phyloP scores from a whole-genome alignment of 2,329 filamentous ascomycete species.

The Amesomyces nigricolor region DNA sequence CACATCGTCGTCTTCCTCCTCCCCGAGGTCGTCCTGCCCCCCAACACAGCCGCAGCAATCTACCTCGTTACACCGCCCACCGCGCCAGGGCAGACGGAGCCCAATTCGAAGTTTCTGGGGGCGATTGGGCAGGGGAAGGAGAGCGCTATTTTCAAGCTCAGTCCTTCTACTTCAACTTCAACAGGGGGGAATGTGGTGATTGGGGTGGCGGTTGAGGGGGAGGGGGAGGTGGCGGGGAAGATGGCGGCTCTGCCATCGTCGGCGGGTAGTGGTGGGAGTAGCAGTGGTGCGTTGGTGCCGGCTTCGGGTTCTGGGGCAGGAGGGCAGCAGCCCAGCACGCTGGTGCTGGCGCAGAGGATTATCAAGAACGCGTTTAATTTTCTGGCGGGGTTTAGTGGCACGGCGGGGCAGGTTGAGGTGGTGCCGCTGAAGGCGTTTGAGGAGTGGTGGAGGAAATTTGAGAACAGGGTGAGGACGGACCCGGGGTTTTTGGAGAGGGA shows the following conservation, averaged over 20 bases:
- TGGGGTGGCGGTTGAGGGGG: conserved; percentile 77
- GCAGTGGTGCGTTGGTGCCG: conserved; percentile 23
- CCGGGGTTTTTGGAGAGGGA: conserved; percentile 77
- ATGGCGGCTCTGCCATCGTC: conserved; percentile 53
- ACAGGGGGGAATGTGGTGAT: conserved; percentile 54
- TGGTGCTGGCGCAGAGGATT: conserved; percentile 81
- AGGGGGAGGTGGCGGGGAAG: conserved; percentile 62
- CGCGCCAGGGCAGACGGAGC: conserved; percentile 35
- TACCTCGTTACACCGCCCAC: conserved; percentile 62
- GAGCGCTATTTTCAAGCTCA: conserved; percentile 82
- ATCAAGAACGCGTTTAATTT: conserved; percentile 98
- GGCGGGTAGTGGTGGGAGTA: conserved; percentile 20
- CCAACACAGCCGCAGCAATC: conserved; percentile 76
- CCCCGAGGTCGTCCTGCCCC: conserved; percentile 67
- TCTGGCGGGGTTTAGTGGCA: conserved; percentile 75
- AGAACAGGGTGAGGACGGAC: conserved; percentile 76
- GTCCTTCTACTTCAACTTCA: conserved; percentile 15
- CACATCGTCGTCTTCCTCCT: conserved; percentile 88
- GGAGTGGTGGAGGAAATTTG: conserved; percentile 98
- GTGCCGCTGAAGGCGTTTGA: conserved; percentile 93
- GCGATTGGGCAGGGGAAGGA: conserved; percentile 87
- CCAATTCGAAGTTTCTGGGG: conserved; percentile 77
- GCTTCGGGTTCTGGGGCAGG: conserved; percentile 19
- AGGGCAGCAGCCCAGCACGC: conserved; percentile 53
- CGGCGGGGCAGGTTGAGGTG: conserved; percentile 62